Conservation (phyloP, 106 monocot genomes). For the Xerophyta viscosa region DNA sequence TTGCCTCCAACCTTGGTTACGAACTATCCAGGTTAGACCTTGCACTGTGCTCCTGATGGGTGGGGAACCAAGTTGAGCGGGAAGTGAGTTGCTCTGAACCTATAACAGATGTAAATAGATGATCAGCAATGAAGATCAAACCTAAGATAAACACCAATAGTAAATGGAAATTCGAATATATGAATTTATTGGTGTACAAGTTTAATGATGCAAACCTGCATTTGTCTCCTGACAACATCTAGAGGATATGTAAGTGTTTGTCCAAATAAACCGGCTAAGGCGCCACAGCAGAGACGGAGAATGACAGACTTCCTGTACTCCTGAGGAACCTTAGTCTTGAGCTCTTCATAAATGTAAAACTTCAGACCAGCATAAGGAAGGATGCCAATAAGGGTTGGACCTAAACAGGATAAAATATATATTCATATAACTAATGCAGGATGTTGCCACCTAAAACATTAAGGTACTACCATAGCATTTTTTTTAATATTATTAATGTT, state of each 20-base stretch:
- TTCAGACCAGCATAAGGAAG: conserved; percentile 92
- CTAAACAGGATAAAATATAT: conserved; percentile 13
- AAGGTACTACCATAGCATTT: too few species aligned
- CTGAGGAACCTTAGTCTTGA: conserved; percentile 64
- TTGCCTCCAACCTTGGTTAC: conserved; percentile 62
- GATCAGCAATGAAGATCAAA: background rate
- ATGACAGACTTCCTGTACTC: conserved; percentile 53
- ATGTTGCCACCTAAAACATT: background rate
- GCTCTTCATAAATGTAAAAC: conserved; percentile 85
- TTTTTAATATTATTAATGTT: background rate
- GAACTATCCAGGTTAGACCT: conserved; percentile 43
- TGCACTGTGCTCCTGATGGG: conserved; percentile 48
- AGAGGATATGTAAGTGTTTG: conserved; percentile 90
- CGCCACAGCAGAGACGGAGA: conserved; percentile 63
- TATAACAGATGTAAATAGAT: conserved; percentile 5
- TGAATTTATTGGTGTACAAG: background rate
- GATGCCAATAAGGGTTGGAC: conserved; percentile 80
- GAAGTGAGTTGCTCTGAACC: conserved; percentile 43
- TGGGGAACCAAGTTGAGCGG: conserved; percentile 13
- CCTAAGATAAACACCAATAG: background rate
- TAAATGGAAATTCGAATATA: background rate
- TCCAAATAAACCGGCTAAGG: conserved; percentile 83
- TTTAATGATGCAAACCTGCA: conserved; percentile 59
- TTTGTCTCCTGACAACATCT: conserved; percentile 86
- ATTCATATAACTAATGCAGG: background rate